Conservation (phyloP, 345 rosid species). For the Bruguiera sexangula region DNA sequence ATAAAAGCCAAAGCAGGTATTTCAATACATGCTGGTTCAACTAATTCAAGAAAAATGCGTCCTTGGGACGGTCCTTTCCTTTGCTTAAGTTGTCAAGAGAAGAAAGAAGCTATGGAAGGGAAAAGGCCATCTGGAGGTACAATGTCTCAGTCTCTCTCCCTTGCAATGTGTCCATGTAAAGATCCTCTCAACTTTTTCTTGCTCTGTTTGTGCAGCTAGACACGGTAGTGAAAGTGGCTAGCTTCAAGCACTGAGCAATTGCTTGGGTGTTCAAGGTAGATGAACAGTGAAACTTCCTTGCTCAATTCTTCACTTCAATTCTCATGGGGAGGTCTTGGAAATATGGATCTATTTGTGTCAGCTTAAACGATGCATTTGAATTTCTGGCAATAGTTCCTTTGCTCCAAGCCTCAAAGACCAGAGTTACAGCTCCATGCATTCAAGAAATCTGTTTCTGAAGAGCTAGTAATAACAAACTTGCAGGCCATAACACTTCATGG, state of each 20-base stretch:
- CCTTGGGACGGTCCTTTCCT: slow-evolving; percentile 99
- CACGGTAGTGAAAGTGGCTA: slow-evolving; percentile 85
- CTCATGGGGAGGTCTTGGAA: slow-evolving; percentile 14
- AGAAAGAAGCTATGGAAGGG: slow-evolving; percentile 99
- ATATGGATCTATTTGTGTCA: slow-evolving; percentile 28
- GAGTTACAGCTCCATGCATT: slow-evolving; percentile 16
- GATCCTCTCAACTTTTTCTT: slow-evolving; percentile 11
- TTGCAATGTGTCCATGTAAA: slow-evolving; percentile 1
- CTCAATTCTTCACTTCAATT: slow-evolving; percentile 22
- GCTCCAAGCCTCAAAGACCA: slow-evolving; percentile 27
- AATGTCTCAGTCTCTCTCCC: neutral
- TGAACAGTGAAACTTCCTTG: slow-evolving; percentile 34
- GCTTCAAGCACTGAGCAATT: slow-evolving; percentile 39
- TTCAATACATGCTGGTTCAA: slow-evolving; percentile 78
- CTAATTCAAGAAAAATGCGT: slow-evolving; percentile 61
- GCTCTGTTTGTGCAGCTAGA: slow-evolving; percentile 53
- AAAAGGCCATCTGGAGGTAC: slow-evolving; percentile 75
- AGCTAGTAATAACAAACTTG: slow-evolving; percentile 18
- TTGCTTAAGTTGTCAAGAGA: slow-evolving; percentile 91
- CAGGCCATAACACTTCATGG: slow-evolving; percentile 22
- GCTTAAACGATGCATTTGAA: slow-evolving; percentile 21
- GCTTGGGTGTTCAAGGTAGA: slow-evolving; percentile 33
- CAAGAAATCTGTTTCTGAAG: slow-evolving; percentile 28
- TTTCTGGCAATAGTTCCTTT: slow-evolving; percentile 9
- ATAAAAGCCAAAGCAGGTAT: slow-evolving; percentile 92